A percentile compares a stretch with the other conserved stretches of the same genome.
Evolutionary conservation across 1,139 yeast species (phyloP).

Genomic region (Kodamaea plutei): DNA sequence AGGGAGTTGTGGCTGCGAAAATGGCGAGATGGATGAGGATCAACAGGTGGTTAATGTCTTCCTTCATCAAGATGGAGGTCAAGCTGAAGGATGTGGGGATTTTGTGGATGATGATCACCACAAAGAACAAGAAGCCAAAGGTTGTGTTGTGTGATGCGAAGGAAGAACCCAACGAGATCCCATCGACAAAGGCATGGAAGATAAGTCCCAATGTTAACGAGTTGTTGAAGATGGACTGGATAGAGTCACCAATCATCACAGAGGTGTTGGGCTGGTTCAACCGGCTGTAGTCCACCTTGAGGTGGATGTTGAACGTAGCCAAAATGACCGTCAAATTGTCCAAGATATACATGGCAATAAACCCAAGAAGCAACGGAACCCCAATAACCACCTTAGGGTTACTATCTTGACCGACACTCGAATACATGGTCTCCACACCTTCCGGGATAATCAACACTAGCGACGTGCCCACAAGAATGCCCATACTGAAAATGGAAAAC

Average conservation of each 20-base stretch:
- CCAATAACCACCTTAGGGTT: conserved; percentile 19
- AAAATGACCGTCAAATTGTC: conserved; percentile 29
- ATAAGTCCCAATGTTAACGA: conserved; percentile 59
- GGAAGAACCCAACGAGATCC: conserved; percentile 69
- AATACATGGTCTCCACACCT: conserved; percentile 50
- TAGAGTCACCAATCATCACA: conserved; percentile 2
- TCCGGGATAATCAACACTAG: conserved; percentile 68
- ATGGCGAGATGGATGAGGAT: conserved; percentile 39
- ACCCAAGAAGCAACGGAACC: conserved; percentile 43
- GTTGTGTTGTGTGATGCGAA: conserved; percentile 42
- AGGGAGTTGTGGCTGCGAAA: conserved; percentile 53
- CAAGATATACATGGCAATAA: conserved; percentile 46
- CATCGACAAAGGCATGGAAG: conserved; percentile 69
- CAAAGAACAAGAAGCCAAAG: conserved; percentile 48
- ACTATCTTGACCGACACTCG: conserved; percentile 15
- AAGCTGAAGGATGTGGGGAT: conserved; percentile 75
- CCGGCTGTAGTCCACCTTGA: conserved; percentile 7
- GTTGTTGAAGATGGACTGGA: conserved; percentile 20
- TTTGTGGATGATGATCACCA: conserved; percentile 67
- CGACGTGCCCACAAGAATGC: conserved; percentile 62
- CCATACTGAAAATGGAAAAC: conserved; percentile 54
- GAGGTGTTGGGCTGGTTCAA: conserved; percentile 1
- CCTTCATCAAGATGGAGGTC: conserved; percentile 49
- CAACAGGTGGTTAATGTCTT: conserved; percentile 22
- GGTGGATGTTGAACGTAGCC: conserved; percentile 7